Percentiles rank a stretch among this genome's conserved stretches.
Evolutionary conservation across 148 eudicot genomes (phyloP).

Genomic region (Drosera capensis): DNA sequence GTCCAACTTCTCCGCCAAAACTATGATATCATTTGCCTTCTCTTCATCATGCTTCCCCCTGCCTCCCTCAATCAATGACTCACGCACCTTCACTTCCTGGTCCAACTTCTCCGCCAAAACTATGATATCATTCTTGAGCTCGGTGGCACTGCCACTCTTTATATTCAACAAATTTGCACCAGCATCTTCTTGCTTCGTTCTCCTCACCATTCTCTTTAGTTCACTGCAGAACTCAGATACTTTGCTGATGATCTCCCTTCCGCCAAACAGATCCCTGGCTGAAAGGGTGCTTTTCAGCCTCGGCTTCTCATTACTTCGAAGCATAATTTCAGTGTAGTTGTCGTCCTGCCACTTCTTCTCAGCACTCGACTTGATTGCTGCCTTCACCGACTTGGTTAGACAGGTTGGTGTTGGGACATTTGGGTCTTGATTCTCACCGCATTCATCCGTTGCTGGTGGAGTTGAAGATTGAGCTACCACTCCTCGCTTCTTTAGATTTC

Average conservation of each 20-base stretch:
- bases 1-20: background rate
- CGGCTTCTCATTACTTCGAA: slow-evolving; percentile 17
- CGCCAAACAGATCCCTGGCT: slow-evolving; percentile 61
- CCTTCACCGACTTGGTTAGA: slow-evolving; percentile 25
- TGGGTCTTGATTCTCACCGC: slow-evolving; percentile 68
- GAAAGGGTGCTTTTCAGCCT: slow-evolving; percentile 47
- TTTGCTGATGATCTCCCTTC: slow-evolving; percentile 49
- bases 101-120: background rate
- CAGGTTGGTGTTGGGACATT: slow-evolving; percentile 35
- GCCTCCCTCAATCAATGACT: slow-evolving; percentile 39
- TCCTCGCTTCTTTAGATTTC: slow-evolving; percentile 52
- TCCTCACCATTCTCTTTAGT: slow-evolving; percentile 17
- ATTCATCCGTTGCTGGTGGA: slow-evolving; percentile 11
- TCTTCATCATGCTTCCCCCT: slow-evolving; percentile 25
- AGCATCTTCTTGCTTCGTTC: slow-evolving; percentile 27
- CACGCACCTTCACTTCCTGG: slow-evolving; percentile 32
- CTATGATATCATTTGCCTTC: slow-evolving; percentile 34
- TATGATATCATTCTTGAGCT: slow-evolving; percentile 1
- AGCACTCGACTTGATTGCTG: slow-evolving; percentile 43
- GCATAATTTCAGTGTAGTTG: slow-evolving; percentile 8
- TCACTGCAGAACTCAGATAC: slow-evolving; percentile 65
- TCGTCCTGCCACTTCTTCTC: slow-evolving; percentile 21
- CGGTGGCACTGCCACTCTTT: slow-evolving; percentile 8
- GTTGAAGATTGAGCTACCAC: slow-evolving; percentile 14
- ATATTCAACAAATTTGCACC: slow-evolving; percentile 6